Conservation (phyloP, 2,329 filamentous ascomycete species). For the Phaeomoniella chlamydospora region DNA sequence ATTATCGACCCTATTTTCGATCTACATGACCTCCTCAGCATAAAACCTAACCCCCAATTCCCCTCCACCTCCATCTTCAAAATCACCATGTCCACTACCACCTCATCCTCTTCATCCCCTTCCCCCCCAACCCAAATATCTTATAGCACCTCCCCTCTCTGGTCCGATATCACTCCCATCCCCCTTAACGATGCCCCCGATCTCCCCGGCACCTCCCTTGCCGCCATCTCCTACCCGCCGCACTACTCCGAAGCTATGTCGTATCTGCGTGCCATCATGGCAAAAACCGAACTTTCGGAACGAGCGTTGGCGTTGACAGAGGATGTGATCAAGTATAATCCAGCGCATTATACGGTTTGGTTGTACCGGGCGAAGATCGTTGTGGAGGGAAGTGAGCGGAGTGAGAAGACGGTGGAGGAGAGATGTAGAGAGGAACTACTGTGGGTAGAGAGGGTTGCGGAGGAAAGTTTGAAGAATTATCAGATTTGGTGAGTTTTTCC, state of each 20-base stretch:
- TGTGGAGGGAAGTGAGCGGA: conserved; percentile 47
- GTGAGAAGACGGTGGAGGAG: conserved; percentile 57
- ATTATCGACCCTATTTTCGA: too few species aligned
- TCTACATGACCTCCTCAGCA: too few species aligned
- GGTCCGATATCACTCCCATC: conserved; percentile 75
- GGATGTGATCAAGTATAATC: conserved; percentile 83
- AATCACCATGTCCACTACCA: too few species aligned
- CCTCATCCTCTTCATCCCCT: too few species aligned
- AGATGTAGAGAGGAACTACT: conserved; percentile 57
- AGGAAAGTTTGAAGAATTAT: conserved; percentile 89
- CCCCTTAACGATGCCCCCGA: conserved; percentile 63
- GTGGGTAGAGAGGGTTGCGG: conserved; percentile 75
- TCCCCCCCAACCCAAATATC: too few species aligned
- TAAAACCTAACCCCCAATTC: too few species aligned
- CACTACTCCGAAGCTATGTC: conserved; percentile 86
- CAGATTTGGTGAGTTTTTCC: conserved; percentile 61
- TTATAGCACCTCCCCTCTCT: conserved; percentile 56
- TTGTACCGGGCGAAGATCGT: conserved; percentile 78
- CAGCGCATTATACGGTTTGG: conserved; percentile 98
- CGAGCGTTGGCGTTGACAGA: conserved; percentile 71
- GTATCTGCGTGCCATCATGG: conserved; percentile 91
- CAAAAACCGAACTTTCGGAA: conserved; percentile 65
- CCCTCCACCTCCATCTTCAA: too few species aligned
- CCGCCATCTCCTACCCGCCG: conserved; percentile 80
- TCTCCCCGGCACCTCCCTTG: conserved; percentile 46